phyloP scores from a whole-genome alignment of 768 basidiomycete genomes.

The Glaciozyma martinii region DNA sequence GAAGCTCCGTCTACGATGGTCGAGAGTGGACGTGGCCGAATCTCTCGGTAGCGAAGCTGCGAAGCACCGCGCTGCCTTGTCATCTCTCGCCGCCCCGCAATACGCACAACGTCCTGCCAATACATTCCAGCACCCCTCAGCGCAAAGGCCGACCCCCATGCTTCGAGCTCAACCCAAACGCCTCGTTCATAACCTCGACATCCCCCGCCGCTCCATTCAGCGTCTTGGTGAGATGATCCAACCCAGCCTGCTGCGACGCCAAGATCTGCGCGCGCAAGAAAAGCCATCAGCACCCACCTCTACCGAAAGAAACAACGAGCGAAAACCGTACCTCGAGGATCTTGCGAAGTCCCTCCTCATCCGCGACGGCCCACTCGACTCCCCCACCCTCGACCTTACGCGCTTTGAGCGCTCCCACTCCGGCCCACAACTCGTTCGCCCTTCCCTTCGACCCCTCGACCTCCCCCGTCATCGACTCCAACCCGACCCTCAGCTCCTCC shows the following conservation, averaged over 20 bases:
- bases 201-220: constrained; percentile 58
- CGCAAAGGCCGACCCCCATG: background rate
- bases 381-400: constrained; percentile 50
- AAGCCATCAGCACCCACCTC: background rate
- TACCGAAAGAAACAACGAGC: background rate
- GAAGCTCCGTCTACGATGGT: too few relatives aligned
- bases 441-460: constrained; percentile 49
- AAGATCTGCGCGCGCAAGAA: constrained; percentile 51
- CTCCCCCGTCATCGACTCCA: constrained; percentile 70
- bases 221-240: constrained; percentile 70
- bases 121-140: too few relatives aligned
- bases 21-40: too few relatives aligned
- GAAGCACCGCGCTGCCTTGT: too few relatives aligned
- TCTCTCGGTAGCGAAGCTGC: too few relatives aligned
- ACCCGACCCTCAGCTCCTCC: constrained; percentile 57
- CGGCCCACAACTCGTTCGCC: constrained; percentile 75
- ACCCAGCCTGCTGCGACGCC: constrained; percentile 65
- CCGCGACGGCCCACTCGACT: constrained; percentile 70
- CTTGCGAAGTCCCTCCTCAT: constrained; percentile 70
- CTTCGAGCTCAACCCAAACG: constrained; percentile 25
- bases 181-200: constrained; percentile 49
- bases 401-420: constrained; percentile 63
- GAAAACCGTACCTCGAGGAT: constrained; percentile 59
- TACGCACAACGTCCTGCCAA: too few relatives aligned
- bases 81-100: too few relatives aligned